A percentile compares a stretch with the other conserved stretches of the same genome.
These are phyloP conservation scores for Rachicladosporium sp. DNA, from an alignment of 2,329 filamentous ascomycete species.

Conservation along the genomic window DNA sequence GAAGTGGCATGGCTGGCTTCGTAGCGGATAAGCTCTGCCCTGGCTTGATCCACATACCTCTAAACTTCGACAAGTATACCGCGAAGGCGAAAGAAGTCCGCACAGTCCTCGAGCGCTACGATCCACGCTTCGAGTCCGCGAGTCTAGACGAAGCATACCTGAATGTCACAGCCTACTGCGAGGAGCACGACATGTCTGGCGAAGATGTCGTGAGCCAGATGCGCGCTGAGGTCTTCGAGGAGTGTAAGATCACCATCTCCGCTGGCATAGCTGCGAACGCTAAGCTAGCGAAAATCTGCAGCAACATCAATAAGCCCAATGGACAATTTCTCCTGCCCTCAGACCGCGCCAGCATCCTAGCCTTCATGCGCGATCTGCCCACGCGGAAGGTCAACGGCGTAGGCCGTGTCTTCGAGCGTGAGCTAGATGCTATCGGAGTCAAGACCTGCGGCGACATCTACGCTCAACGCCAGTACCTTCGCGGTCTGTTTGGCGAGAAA, in stretches of 20 bases:
- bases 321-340: constrained; percentile 70
- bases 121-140: constrained; percentile 80
- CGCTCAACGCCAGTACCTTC: constrained; percentile 57
- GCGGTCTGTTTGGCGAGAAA: constrained; percentile 79
- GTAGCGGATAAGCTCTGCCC: constrained; percentile 92
- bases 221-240: constrained; percentile 61
- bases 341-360: constrained; percentile 62
- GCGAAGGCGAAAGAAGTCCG: constrained; percentile 83
- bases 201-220: constrained; percentile 67
- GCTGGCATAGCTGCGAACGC: constrained; percentile 91
- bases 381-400: constrained; percentile 90
- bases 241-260: constrained; percentile 75
- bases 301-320: constrained; percentile 92
- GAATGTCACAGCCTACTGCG: constrained; percentile 80
- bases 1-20: constrained; percentile 92
- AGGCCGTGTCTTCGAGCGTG: constrained; percentile 85
- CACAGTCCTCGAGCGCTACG: constrained; percentile 71
- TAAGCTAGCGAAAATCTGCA: constrained; percentile 87
- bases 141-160: constrained; percentile 95
- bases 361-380: constrained; percentile 72
- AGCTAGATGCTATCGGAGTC: constrained; percentile 76
- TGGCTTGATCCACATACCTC: constrained; percentile 64
- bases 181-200: constrained; percentile 52
- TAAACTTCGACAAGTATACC: constrained; percentile 83
- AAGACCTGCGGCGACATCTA: constrained; percentile 85